Conservation (phyloP, 2,329 filamentous ascomycete genomes). For the Sarocladium brachiariae region DNA sequence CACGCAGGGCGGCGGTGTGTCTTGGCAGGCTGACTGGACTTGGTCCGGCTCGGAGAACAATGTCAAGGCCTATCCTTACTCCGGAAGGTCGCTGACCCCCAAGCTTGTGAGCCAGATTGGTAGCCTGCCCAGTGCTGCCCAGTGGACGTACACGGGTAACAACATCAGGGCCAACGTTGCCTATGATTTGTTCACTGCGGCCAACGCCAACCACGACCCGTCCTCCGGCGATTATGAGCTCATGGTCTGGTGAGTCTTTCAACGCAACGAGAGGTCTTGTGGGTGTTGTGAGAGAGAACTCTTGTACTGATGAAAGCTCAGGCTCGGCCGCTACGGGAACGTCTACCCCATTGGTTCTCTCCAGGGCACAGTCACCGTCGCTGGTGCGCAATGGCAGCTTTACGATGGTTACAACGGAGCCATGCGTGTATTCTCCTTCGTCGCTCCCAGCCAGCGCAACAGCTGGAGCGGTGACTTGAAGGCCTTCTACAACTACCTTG, state of each 20-base stretch:
- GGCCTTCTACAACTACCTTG: constrained; percentile 50
- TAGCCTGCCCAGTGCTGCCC: constrained; percentile 25
- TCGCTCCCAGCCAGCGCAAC: constrained; percentile 31
- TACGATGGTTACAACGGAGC: constrained; percentile 49
- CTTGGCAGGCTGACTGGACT: constrained; percentile 33
- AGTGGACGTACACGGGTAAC: constrained; percentile 25
- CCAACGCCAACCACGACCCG: constrained; percentile 29
- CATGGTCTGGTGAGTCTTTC: constrained; percentile 50
- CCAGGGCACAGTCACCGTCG: constrained; percentile 47
- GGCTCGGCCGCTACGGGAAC: constrained; percentile 16
- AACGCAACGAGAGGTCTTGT: neutral
- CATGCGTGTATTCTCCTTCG: constrained; percentile 46
- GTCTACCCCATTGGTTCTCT: constrained; percentile 22
- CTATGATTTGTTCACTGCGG: constrained; percentile 52
- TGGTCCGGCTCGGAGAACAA: constrained; percentile 30
- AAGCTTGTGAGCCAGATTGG: constrained; percentile 24
- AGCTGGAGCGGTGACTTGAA: constrained; percentile 50
- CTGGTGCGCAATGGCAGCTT: constrained; percentile 45
- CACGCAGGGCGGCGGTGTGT: constrained; percentile 23
- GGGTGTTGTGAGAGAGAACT: too few species aligned
- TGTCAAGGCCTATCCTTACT: constrained; percentile 35
- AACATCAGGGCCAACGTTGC: constrained; percentile 45
- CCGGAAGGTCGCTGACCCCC: constrained; percentile 15
- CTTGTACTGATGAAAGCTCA: constrained; percentile 8
- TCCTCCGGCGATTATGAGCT: constrained; percentile 47